Conservation (phyloP, 345 rosid genomes). For the Murraya koenigii region DNA sequence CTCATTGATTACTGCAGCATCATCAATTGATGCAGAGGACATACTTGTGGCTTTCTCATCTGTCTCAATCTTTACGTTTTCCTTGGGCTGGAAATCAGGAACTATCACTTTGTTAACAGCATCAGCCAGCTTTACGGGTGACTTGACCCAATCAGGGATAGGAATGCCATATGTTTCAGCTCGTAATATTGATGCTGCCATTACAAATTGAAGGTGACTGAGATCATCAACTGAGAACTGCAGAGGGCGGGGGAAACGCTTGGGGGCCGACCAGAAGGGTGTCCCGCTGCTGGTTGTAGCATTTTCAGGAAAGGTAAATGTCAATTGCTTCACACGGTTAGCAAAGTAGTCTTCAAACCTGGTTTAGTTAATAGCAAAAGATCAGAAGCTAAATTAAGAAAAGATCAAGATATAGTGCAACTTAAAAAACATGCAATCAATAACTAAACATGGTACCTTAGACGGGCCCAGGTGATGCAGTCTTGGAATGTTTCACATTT, state of each 20-base stretch:
- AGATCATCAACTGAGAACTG: conserved; percentile 64
- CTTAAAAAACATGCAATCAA: conserved; percentile 24
- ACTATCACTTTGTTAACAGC: conserved; percentile 60
- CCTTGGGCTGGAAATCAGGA: conserved; percentile 64
- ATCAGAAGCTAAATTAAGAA: conserved; percentile 5
- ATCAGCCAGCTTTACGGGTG: conserved; percentile 46
- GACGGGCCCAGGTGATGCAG: conserved; percentile 86
- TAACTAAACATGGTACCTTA: conserved; percentile 39
- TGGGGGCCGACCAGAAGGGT: conserved; percentile 85
- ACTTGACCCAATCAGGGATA: conserved; percentile 70
- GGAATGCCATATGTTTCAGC: conserved; percentile 85
- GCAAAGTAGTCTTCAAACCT: conserved; percentile 93
- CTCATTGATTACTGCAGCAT: conserved; percentile 51
- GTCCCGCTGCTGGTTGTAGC: conserved; percentile 67
- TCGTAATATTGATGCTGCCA: conserved; percentile 69
- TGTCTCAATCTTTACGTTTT: conserved; percentile 57
- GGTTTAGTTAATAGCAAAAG: conserved; percentile 16
- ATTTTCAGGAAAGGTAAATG: conserved; percentile 84
- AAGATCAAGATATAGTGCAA: conserved; percentile 25
- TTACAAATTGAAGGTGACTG: conserved; percentile 67
- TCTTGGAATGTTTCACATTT: conserved; percentile 75
- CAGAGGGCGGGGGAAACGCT: conserved; percentile 64
- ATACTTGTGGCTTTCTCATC: conserved; percentile 63
- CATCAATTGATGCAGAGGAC: conserved; percentile 46
- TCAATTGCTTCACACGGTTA: conserved; percentile 76